Conservation (phyloP, 345 rosid genomes). For the Ailanthus altissimus region DNA sequence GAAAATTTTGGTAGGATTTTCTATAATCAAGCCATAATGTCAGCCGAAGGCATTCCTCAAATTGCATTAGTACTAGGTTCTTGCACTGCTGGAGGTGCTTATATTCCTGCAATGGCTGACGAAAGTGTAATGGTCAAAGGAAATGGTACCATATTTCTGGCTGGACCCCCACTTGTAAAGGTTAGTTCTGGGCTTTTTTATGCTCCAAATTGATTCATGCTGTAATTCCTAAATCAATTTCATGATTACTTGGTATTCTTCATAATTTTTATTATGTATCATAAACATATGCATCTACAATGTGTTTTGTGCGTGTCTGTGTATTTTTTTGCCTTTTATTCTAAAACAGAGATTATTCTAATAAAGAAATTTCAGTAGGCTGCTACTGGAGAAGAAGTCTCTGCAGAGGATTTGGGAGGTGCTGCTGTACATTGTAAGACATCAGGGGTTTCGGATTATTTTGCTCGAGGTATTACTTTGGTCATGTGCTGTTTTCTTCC, state of each 20-base stretch:
- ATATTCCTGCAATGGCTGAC: slow-evolving; percentile 99
- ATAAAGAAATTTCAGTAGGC: slow-evolving; percentile 68
- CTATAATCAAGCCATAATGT: slow-evolving; percentile 91
- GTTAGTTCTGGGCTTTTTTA: slow-evolving; percentile 37
- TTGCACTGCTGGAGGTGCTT: slow-evolving; percentile 97
- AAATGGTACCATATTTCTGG: slow-evolving; percentile 92
- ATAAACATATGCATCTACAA: not conserved
- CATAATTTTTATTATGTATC: not conserved
- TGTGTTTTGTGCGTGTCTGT: not conserved
- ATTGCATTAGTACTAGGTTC: slow-evolving; percentile 92
- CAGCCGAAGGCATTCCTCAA: slow-evolving; percentile 91
- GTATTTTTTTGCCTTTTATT: too few species aligned
- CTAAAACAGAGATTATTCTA: slow-evolving; percentile 21
- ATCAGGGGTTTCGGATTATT: slow-evolving; percentile 93
- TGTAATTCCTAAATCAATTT: slow-evolving; percentile 10
- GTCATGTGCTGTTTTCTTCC: slow-evolving; percentile 2
- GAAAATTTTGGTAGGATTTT: slow-evolving; percentile 95
- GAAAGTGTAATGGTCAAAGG: slow-evolving; percentile 99
- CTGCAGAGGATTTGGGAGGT: slow-evolving; percentile 96
- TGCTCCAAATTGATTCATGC: slow-evolving; percentile 16
- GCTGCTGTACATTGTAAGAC: slow-evolving; percentile 88
- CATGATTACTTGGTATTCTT: not conserved
- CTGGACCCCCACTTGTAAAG: slow-evolving; percentile 97
- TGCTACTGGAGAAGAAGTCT: slow-evolving; percentile 94
- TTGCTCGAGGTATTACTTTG: slow-evolving; percentile 79